Evolutionary conservation across 768 basidiomycete genomes (phyloP).

Genomic region (Boletus tylopilopsis): DNA sequence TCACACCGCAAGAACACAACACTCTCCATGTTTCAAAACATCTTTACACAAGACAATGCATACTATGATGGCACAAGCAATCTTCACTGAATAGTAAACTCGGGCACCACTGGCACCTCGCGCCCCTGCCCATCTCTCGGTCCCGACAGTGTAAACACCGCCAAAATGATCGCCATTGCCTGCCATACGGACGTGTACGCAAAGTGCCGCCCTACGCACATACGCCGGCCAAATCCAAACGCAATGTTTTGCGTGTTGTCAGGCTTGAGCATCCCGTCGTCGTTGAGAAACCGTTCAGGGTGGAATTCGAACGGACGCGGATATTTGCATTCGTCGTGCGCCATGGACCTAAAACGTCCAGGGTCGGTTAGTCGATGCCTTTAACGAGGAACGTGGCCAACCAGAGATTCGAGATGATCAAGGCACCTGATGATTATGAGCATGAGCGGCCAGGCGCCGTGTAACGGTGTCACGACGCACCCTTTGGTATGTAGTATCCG

Average conservation of each 20-base stretch:
- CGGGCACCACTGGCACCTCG: constrained; percentile 14
- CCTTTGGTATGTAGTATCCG: constrained; percentile 48
- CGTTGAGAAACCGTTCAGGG: constrained; percentile 39
- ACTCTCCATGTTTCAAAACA: too few species aligned
- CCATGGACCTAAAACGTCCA: constrained; percentile 12
- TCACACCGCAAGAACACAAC: constrained; percentile 12
- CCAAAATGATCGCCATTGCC: constrained; percentile 12
- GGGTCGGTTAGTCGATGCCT: neutral
- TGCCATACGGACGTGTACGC: constrained; percentile 19
- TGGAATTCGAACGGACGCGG: constrained; percentile 33
- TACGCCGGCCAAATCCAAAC: constrained; percentile 26
- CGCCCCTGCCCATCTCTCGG: constrained; percentile 5
- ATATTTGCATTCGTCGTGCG: constrained; percentile 28
- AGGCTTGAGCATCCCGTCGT: constrained; percentile 10
- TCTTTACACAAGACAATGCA: too few species aligned
- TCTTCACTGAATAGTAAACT: too few species aligned
- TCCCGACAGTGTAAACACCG: constrained; percentile 9
- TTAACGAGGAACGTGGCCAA: neutral
- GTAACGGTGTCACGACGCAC: neutral
- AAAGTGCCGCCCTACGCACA: constrained; percentile 23
- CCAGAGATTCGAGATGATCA: constrained; percentile 13
- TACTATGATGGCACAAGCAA: too few species aligned
- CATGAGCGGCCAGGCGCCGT: neutral
- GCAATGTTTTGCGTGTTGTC: constrained; percentile 11
- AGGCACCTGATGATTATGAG: neutral